Conservation (phyloP, 495 filamentous ascomycete species). For the Bryoglossum gracile region DNA sequence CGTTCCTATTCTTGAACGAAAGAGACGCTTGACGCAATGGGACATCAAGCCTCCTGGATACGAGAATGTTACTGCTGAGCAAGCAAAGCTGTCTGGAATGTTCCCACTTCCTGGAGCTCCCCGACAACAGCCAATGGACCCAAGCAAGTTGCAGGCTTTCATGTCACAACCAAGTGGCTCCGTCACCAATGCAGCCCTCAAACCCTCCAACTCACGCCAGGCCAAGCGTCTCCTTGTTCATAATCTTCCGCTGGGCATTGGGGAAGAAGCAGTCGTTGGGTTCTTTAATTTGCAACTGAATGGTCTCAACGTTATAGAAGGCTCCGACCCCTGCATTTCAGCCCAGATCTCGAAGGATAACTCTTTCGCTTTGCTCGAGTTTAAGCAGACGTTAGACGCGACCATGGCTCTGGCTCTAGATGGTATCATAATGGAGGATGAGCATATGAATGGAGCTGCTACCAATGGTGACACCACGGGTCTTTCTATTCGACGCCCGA, state of each 20-base stretch:
- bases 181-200: slow-evolving; percentile 69
- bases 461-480: slow-evolving; percentile 51
- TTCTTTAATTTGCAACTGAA: slow-evolving; percentile 98
- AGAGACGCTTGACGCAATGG: slow-evolving; percentile 93
- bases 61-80: slow-evolving; percentile 97
- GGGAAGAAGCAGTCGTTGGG: slow-evolving; percentile 61
- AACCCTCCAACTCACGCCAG: slow-evolving; percentile 87
- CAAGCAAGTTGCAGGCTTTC: slow-evolving; percentile 87
- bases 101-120: slow-evolving; percentile 96
- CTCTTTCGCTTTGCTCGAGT: slow-evolving; percentile 80
- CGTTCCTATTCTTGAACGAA: slow-evolving; percentile 67
- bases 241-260: slow-evolving; percentile 64
- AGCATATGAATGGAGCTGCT: slow-evolving; percentile 46
- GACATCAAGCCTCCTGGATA: slow-evolving; percentile 98
- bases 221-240: slow-evolving; percentile 82
- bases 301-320: slow-evolving; percentile 81
- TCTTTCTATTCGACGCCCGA: slow-evolving; percentile 79
- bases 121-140: slow-evolving; percentile 93
- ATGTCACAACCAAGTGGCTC: slow-evolving; percentile 80
- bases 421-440: slow-evolving; percentile 79
- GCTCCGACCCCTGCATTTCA: slow-evolving; percentile 78
- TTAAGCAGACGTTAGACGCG: slow-evolving; percentile 78
- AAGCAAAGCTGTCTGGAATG: slow-evolving; percentile 99
- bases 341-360: slow-evolving; percentile 73
- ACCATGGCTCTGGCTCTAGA: slow-evolving; percentile 88